These are phyloP conservation scores for Ophiocordyceps robertsii DNA, from an alignment of 2,329 filamentous ascomycete genomes.

Conservation along the genomic window DNA sequence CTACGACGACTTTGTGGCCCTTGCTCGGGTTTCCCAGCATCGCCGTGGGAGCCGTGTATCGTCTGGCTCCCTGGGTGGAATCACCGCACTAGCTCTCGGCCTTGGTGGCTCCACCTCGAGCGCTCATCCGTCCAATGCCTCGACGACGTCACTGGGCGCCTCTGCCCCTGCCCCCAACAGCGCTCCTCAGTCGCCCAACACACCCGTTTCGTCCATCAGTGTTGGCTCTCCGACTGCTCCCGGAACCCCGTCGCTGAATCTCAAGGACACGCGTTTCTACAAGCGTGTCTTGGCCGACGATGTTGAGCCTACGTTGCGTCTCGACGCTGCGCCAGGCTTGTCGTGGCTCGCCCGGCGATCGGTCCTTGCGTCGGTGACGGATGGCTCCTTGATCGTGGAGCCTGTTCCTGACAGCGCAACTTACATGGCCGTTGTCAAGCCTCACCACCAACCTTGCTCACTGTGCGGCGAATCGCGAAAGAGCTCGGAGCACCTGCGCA, in stretches of 20 bases:
- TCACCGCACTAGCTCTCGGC: slow-evolving; percentile 27
- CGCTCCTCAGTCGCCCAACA: slow-evolving; percentile 45
- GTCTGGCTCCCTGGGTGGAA: slow-evolving; percentile 51
- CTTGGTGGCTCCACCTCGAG: slow-evolving; percentile 33
- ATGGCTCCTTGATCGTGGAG: slow-evolving; percentile 80
- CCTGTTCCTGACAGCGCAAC: slow-evolving; percentile 55
- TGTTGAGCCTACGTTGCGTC: slow-evolving; percentile 81
- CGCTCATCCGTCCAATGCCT: slow-evolving; percentile 41
- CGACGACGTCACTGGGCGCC: slow-evolving; percentile 42
- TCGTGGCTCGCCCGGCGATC: slow-evolving; percentile 87
- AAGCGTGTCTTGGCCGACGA: slow-evolving; percentile 82
- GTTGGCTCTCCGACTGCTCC: slow-evolving; percentile 23
- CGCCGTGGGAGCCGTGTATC: slow-evolving; percentile 51
- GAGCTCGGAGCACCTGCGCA: slow-evolving; percentile 57
- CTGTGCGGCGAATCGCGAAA: slow-evolving; percentile 77
- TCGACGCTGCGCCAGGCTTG: slow-evolving; percentile 79
- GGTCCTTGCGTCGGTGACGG: slow-evolving; percentile 69
- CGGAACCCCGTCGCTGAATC: slow-evolving; percentile 33
- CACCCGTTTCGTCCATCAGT: slow-evolving; percentile 38
- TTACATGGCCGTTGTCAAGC: slow-evolving; percentile 33
- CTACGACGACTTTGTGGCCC: slow-evolving; percentile 73
- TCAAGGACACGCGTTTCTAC: slow-evolving; percentile 91
- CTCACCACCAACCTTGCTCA: slow-evolving; percentile 57
- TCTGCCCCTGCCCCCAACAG: slow-evolving; percentile 33
- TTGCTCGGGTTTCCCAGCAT: slow-evolving; percentile 56